Base-by-base conservation (phyloP, 768 basidiomycete genomes). In the Clitopilus hobsonii region DNA sequence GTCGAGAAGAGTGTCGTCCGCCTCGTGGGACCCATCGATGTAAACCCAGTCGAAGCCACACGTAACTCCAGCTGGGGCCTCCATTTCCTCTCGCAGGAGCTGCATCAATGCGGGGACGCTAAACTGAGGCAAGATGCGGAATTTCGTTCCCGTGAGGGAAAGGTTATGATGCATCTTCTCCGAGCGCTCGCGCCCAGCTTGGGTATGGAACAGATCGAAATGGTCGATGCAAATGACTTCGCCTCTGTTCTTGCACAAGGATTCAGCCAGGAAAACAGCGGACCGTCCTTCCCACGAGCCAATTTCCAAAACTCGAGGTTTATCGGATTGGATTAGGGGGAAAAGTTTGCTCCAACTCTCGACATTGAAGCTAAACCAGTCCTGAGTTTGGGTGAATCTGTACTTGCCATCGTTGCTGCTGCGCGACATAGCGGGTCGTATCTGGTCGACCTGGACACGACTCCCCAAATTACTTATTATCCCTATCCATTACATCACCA, bases 231-330 rank as follows among this genome's bases (percentile, higher is more conserved):
- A 83, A 30, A 79, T 71, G 16, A 84, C 64, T 49, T 76, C 74
- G 1, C 79, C 77, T n/a, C 65, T 66, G 1, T 63, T 54, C 10
- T 64, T 63, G 64, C 79, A 80, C 47, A 84, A 73, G 26, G 75
- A 71, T n/a, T 63, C 72, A 28, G 81, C 67, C 50, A 82, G 68
- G 66, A 81, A 84, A 23, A 81, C 74, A 22, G 80, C 82, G 0
- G 83, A 85, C 30, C 82, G 75, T n/a, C 82, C 83, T 64, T 84
- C 83, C 81, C 81, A 84, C 16, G 79, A 81, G 6, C 83, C 82
- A 14, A 84, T 79, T 62, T 83, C 83, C 13, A 84, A 75, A 1
- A 69, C 74, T 16, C 81, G 74, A 10, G 83, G 81, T 1, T 61
- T 59, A 10, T 66, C 38, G 14, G 77, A 66, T 1, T 26, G 25